A percentile compares a stretch with the other conserved stretches of the same genome.
Conservation (phyloP, 1,139 yeast genomes). For the Trichomonascaceae sp. region DNA sequence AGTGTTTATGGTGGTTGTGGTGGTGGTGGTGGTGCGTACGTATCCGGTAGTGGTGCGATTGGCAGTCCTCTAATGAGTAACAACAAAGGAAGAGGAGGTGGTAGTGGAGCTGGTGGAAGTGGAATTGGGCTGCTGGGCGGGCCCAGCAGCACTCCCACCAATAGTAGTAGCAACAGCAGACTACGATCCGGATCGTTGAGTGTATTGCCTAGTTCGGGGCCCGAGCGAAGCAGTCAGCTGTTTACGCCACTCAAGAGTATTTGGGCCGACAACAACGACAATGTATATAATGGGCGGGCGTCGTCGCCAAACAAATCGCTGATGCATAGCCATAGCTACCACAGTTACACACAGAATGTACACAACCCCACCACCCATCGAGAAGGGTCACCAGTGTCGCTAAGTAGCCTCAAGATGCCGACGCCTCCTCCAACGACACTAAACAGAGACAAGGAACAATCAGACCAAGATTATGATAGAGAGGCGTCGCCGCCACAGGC, state of each 20-base stretch:
- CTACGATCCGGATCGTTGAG: constrained; percentile 25
- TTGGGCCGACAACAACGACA: background rate
- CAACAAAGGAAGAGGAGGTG: constrained; percentile 1
- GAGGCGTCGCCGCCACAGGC: too few species aligned
- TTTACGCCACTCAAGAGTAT: background rate
- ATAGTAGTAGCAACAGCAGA: constrained; percentile 4
- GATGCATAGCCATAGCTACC: constrained; percentile 1
- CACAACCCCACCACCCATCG: too few species aligned
- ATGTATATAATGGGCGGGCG: too few species aligned
- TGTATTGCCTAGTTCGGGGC: constrained; percentile 20
- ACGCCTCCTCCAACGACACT: too few species aligned
- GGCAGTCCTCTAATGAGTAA: background rate
- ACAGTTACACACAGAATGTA: constrained; percentile 2
- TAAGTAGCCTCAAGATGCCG: too few species aligned
- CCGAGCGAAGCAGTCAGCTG: constrained; percentile 1
- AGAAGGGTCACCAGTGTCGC: too few species aligned
- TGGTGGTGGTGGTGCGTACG: constrained; percentile 23
- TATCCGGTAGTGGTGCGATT: constrained; percentile 17
- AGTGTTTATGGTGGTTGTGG: too few species aligned
- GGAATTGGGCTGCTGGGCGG: too few species aligned
- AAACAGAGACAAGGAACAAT: too few species aligned
- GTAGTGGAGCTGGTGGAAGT: too few species aligned
- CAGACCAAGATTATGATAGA: too few species aligned
- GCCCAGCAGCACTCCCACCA: constrained; percentile 9
- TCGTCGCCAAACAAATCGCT: background rate